A percentile compares a stretch with the other conserved stretches of the same genome.
These are phyloP conservation scores for Graphium sp. DNA, from an alignment of 2,329 filamentous ascomycete species.

Conservation along the genomic window DNA sequence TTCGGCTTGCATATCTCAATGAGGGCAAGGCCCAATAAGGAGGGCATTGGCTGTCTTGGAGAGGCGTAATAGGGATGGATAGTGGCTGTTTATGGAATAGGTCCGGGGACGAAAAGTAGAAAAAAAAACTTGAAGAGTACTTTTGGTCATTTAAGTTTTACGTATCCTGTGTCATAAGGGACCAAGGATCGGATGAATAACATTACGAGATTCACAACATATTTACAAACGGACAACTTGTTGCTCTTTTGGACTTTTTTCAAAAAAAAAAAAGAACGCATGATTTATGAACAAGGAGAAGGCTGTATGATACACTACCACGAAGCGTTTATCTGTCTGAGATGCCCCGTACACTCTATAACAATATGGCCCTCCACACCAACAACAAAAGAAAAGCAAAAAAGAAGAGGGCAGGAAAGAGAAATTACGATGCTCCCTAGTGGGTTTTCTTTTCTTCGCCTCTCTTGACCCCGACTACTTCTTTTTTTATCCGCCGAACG, in stretches of 20 bases:
- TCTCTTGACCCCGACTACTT: background rate
- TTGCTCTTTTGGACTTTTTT: conserved; percentile 6
- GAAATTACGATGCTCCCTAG: too few relatives aligned
- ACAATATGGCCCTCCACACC: conserved; percentile 21
- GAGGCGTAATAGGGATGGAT: background rate
- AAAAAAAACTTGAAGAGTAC: background rate
- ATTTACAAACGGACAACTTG: conserved; percentile 4
- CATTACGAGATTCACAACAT: conserved; percentile 1
- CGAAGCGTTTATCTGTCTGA: background rate
- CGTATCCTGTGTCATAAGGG: background rate
- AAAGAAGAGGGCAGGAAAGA: too few relatives aligned
- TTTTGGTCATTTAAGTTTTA: too few relatives aligned
- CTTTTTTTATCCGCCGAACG: background rate
- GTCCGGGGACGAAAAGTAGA: conserved; percentile 1
- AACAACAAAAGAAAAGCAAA: conserved; percentile 6
- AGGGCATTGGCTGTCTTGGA: background rate
- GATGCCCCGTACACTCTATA: conserved; percentile 35
- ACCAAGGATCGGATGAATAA: background rate
- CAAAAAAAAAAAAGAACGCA: conserved; percentile 2
- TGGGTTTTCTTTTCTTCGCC: background rate
- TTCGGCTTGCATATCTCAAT: conserved; percentile 45
- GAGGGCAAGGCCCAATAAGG: conserved; percentile 6
- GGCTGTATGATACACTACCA: conserved; percentile 2
- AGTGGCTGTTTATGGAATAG: conserved; percentile 4
- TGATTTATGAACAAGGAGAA: background rate